Percentiles rank a stretch among this genome's conserved stretches.
These are phyloP conservation scores for Ceriops zippeliana DNA, from an alignment of 345 rosid species.

Conservation along the genomic window DNA sequence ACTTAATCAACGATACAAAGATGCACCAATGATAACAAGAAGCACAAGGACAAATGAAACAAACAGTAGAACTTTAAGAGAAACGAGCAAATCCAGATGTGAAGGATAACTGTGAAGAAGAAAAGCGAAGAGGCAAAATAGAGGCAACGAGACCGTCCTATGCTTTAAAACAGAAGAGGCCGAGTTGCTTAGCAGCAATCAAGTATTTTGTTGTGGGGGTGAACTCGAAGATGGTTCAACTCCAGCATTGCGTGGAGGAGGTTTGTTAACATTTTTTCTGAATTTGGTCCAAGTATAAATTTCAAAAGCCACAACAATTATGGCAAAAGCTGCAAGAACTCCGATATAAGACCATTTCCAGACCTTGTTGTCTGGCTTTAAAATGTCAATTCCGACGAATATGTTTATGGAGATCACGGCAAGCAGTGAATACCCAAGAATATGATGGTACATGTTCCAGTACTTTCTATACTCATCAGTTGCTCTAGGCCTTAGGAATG, in stretches of 20 bases:
- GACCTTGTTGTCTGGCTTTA: conserved; percentile 23
- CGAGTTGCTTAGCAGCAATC: background rate
- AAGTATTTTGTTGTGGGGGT: background rate
- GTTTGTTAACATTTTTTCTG: background rate
- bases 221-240: background rate
- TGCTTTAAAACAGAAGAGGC: background rate
- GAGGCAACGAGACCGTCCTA: too few relatives aligned
- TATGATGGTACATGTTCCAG: conserved; percentile 61
- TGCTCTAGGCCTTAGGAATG: conserved; percentile 28
- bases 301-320: conserved; percentile 28
- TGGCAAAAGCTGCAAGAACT: conserved; percentile 26
- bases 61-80: too few relatives aligned
- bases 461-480: conserved; percentile 39
- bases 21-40: too few relatives aligned
- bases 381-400: conserved; percentile 38
- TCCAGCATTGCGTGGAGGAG: background rate
- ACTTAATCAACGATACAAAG: too few relatives aligned
- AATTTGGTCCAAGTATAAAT: conserved; percentile 36
- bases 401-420: conserved; percentile 40
- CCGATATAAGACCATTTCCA: conserved; percentile 46
- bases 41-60: too few relatives aligned
- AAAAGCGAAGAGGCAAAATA: too few relatives aligned
- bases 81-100: too few relatives aligned
- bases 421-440: conserved; percentile 42
- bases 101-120: too few relatives aligned